Evolutionary conservation across 441 rosid species (phyloP), one percentile per base, ranked within the genome.

Genomic region (Adansonia grandidieri): DNA sequence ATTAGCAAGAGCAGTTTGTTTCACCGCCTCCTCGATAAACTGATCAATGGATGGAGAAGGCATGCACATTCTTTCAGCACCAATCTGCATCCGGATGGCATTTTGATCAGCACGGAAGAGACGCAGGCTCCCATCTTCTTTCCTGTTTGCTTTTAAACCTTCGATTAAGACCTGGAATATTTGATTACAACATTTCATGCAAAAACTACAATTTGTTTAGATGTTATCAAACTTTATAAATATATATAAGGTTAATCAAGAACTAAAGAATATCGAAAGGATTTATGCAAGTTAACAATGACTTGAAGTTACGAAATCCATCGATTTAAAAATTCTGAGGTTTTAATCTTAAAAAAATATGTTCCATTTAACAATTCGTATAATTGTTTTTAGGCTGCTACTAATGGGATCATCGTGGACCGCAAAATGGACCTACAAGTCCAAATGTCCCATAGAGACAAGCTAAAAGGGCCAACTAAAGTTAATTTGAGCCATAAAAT

Each of bases 41-140:
- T 93, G 97, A 75, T 87, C 86, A 67, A 88, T 77, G 0, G 97
- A 91, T 50, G 96, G 98, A 64, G 85, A 89, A 11, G 95, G 89
- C 97, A 93, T 91, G 69, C 95, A 92, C 92, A 95, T 78, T 56
- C 98, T 86, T 62, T 95, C 92, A 62, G 97, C 93, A 0, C 98
- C 97, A 73, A 78, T 63, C 84, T 78, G 84, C 97, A 95, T 88
- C 9, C 97, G 82, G 9, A 81, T 56, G 19, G 94, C 98, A 47
- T 95, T 89, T 50, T 88, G 86, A 14, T 90, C 97, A 0, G 91
- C 97, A 0, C 97, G 95, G 82, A 93, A 95, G 2, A 93, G 82
- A 62, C 90, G 86, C 57, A 92, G 51, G 80, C 88, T 76, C 22
- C 97, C 93, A 14, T 88, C 82, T 77, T 91, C 87, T 76, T 86